Evolutionary conservation across 1,284 basidiomycete genomes (phyloP).

Genomic region (Cryptococcus wingfieldii): DNA sequence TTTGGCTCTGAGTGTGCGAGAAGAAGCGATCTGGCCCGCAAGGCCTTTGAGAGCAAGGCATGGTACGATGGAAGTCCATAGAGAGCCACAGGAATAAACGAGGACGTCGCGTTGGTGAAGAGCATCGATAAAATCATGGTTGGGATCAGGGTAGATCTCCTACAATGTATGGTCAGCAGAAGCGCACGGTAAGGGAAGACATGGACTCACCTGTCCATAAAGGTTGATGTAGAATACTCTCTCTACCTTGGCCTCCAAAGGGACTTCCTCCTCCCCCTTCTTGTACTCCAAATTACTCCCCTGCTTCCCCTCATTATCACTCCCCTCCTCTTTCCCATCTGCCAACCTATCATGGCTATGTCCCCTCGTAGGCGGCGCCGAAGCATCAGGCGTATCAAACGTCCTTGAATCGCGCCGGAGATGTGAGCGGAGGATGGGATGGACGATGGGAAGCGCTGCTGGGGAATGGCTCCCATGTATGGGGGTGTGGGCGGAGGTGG

Average conservation of each 20-base stretch:
- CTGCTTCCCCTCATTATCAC: slow-evolving; percentile 49
- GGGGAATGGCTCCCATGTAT: slow-evolving; percentile 1
- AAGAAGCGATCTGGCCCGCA: slow-evolving; percentile 71
- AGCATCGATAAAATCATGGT: slow-evolving; percentile 69
- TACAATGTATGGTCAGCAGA: slow-evolving; percentile 15
- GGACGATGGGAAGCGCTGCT: slow-evolving; percentile 27
- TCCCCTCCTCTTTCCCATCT: slow-evolving; percentile 50
- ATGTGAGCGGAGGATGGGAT: slow-evolving; percentile 4
- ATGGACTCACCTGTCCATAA: slow-evolving; percentile 61
- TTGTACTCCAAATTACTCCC: slow-evolving; percentile 46
- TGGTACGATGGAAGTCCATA: slow-evolving; percentile 92
- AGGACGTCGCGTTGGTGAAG: slow-evolving; percentile 65
- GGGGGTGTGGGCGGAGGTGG: slow-evolving; percentile 10
- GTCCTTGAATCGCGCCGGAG: slow-evolving; percentile 42
- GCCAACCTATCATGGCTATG: slow-evolving; percentile 5
- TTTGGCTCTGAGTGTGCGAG: slow-evolving; percentile 68
- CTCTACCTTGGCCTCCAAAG: slow-evolving; percentile 63
- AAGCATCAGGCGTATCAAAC: slow-evolving; percentile 41
- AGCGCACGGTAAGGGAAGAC: not conserved
- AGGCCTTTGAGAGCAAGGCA: slow-evolving; percentile 83
- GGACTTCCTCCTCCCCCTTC: slow-evolving; percentile 54
- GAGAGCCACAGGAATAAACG: slow-evolving; percentile 85
- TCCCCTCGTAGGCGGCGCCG: slow-evolving; percentile 15
- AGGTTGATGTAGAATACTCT: slow-evolving; percentile 86
- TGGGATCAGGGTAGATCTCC: slow-evolving; percentile 84